Conservation (phyloP, 768 basidiomycete genomes). For the Kwoniella bestiolae region DNA sequence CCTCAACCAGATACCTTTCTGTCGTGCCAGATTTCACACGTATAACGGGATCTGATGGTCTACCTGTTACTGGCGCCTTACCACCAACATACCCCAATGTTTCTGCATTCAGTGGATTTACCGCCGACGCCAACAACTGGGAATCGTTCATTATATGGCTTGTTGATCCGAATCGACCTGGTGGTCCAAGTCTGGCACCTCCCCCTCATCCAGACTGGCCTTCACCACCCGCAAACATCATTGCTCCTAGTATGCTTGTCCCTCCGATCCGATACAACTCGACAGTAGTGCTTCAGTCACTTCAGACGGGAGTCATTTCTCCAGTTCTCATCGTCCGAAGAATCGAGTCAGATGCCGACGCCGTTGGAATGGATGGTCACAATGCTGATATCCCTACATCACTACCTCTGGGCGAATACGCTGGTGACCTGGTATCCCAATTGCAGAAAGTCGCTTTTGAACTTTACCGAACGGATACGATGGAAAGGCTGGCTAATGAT, state of each 20-base stretch:
- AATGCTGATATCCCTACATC: constrained; percentile 64
- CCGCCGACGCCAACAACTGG: constrained; percentile 49
- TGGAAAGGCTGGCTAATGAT: constrained; percentile 15
- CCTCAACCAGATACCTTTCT: constrained; percentile 93
- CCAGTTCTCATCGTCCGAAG: constrained; percentile 93
- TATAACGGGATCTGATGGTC: constrained; percentile 91
- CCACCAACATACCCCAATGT: constrained; percentile 67
- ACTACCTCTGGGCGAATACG: constrained; percentile 73
- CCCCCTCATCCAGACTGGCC: constrained; percentile 88
- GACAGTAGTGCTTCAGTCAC: constrained; percentile 90
- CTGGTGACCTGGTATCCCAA: constrained; percentile 92
- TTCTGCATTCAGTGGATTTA: constrained; percentile 65
- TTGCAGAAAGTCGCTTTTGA: constrained; percentile 76
- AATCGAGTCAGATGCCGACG: constrained; percentile 86
- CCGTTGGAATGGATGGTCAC: constrained; percentile 81
- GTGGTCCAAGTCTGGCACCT: constrained; percentile 73
- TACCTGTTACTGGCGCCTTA: constrained; percentile 78
- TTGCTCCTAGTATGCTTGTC: constrained; percentile 77
- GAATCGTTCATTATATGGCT: constrained; percentile 91
- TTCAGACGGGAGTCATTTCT: constrained; percentile 90
- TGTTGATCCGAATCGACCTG: constrained; percentile 85
- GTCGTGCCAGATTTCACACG: constrained; percentile 91
- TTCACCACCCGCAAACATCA: constrained; percentile 81
- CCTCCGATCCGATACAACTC: constrained; percentile 96
- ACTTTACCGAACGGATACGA: constrained; percentile 37